Evolutionary conservation across 495 filamentous ascomycete genomes (phyloP), one percentile per base, ranked within the genome.

Genomic region (Xylaria nigripes): DNA sequence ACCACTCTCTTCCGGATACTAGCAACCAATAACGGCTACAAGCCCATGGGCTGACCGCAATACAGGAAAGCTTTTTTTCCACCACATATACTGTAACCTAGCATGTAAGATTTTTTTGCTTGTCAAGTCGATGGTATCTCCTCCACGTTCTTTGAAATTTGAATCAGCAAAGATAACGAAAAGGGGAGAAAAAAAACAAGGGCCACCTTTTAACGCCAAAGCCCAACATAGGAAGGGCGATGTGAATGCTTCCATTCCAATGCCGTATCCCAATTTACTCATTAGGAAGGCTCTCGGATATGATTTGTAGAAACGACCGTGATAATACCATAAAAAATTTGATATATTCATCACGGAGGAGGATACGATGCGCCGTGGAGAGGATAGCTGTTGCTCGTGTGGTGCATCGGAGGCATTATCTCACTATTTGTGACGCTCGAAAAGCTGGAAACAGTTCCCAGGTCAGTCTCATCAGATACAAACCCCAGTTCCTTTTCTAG

Each of bases 401-500:
- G 55, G 19, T 62, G 59, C 10, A 64, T 59, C 22, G 61, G 54
- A 36, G 51, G 43, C 9, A 60, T 51, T 21, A 59, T 54, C 6
- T 58, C 71, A 50, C 55, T 67, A 56, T 67, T 76, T 40, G 64
- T 56, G 2, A 56, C 55, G 57, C 73, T 76, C 3, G 74, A 75
- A 52, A 77, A 77, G 61, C 74, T 78, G 2, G 72, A 73, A 50
- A 55, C 51, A 53, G 54, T 43, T 29, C 53, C 22, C 24, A 50
- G 19, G 7, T 61, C 58, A 51, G 55, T 65, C 60, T 64, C 60
- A 43, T 65, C 60, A 18, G 58, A 60, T 15, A 59, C 45, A 16
- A 68, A 61, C 10, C 58, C 62, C 50, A 81, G 76, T 47, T 81
- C 77, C n/a, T 70, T 64, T 30, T 81, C 79, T 21, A 86, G 72